These are phyloP conservation scores for Kodamaea restingae DNA, from an alignment of 805 yeast genomes.

Conservation along the genomic window DNA sequence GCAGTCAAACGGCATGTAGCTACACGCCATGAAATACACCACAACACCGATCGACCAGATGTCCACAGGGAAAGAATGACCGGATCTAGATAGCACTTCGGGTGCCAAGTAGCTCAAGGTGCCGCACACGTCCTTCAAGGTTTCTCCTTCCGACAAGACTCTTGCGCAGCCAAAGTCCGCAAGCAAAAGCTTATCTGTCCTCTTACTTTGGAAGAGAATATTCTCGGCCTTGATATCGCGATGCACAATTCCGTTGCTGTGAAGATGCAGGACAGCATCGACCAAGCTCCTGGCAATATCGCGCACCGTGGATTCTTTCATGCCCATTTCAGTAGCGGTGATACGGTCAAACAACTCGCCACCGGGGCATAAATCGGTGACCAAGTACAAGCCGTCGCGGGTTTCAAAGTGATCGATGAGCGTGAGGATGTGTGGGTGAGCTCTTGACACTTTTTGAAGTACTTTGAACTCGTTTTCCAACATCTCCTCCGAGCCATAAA, in stretches of 20 bases:
- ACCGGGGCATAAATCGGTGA: conserved; percentile 65
- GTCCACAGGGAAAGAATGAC: conserved; percentile 61
- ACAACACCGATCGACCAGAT: conserved; percentile 77
- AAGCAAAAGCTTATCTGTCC: conserved; percentile 36
- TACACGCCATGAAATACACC: conserved; percentile 65
- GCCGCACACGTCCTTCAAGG: conserved; percentile 52
- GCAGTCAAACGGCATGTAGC: conserved; percentile 76
- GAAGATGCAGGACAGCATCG: conserved; percentile 56
- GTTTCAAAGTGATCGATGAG: conserved; percentile 72
- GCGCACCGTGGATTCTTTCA: conserved; percentile 46
- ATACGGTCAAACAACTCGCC: conserved; percentile 67
- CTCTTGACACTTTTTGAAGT: conserved; percentile 46
- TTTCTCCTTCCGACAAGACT: conserved; percentile 31
- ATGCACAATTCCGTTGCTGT: conserved; percentile 57
- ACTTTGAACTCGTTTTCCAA: conserved; percentile 61
- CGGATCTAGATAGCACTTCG: conserved; percentile 48
- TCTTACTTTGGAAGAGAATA: conserved; percentile 43
- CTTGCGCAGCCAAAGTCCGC: conserved; percentile 68
- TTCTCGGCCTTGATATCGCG: conserved; percentile 75
- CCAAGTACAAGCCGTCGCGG: conserved; percentile 46
- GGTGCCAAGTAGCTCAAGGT: conserved; percentile 78
- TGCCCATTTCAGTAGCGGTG: conserved; percentile 36
- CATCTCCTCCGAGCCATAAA: conserved; percentile 48
- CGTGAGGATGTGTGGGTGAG: conserved; percentile 54
- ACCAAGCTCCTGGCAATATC: conserved; percentile 48